Conservation (phyloP, 257 asterid genomes). For the Gentiana straminea region DNA sequence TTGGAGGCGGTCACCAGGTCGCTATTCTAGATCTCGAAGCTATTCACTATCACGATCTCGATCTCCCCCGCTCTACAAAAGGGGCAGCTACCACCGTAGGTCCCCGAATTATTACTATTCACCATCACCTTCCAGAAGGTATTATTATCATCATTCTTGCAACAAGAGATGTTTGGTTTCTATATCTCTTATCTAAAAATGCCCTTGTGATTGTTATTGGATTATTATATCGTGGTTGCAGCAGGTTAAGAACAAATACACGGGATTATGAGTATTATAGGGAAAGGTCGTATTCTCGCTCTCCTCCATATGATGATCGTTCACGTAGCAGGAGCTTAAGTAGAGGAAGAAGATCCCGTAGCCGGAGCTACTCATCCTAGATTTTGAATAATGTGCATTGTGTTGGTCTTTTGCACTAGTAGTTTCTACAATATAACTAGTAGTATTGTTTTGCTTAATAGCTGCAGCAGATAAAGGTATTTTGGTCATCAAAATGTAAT, state of each 20-base stretch:
- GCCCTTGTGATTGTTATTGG: too few species aligned
- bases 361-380: constrained; percentile 8
- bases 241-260: too few species aligned
- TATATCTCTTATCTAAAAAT: too few species aligned
- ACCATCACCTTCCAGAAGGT: constrained; percentile 16
- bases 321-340: constrained; percentile 32
- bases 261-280: constrained; percentile 15
- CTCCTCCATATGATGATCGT: constrained; percentile 16
- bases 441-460: too few species aligned
- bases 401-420: too few species aligned
- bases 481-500: too few species aligned
- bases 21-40: constrained; percentile 23
- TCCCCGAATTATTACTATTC: constrained; percentile 19
- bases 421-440: too few species aligned
- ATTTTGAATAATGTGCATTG: too few species aligned
- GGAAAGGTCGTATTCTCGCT: constrained; percentile 34
- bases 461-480: too few species aligned
- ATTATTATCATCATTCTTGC: constrained; percentile 2
- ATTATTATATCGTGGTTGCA: too few species aligned
- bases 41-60: constrained; percentile 9
- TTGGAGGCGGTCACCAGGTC: constrained; percentile 1
- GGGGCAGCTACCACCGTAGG: constrained; percentile 8
- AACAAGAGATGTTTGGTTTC: not conserved
- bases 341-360: constrained; percentile 14
- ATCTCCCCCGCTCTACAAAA: constrained; percentile 9